Evolutionary conservation across 345 rosid genomes (phyloP), one percentile per base, ranked within the genome.

Genomic region (Zanthoxylum bungeanum): DNA sequence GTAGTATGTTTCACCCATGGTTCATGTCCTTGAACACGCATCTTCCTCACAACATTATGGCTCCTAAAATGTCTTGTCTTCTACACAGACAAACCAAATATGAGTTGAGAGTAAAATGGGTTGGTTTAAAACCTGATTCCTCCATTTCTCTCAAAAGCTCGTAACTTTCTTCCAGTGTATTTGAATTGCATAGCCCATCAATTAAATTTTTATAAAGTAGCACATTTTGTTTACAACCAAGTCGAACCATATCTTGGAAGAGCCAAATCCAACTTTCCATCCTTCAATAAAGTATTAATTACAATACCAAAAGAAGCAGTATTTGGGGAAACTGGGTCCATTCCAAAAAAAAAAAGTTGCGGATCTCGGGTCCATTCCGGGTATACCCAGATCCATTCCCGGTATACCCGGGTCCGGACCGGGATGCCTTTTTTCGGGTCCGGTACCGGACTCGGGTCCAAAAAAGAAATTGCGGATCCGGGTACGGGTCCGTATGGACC

Each of bases 1-100:
- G 90, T 88, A 53, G 89, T 81, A 77, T 90, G 85, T 77, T 91
- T 93, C 69, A 85, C 81, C 92, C 93, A 93, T 14, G 98, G 98
- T 76, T 85, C 82, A 39, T 84, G 87, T 67, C 96, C 97, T 78
- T 85, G 76, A 65, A 81, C 34, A 21, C 91, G 91, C 98, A 93
- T 89, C 76, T 73, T 82, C 83, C 78, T 91, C 69, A 87, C 70
- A 50, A 87, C 47, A 76, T 76, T 82, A 88, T 70, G 57, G 98
- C 90, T 75, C 89, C 92, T 49, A 71, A 76, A 64, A 79, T 79
- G 68, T 93, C 85, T 53, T 72, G 76, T 78, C 69, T 90, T 74
- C 72, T 84, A 85, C 96, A 86, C 50, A 93, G 80, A 73, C 92
- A 87, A 53, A 93, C 90, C 59, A 78, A 88, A 47, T 91, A 82